Base-by-base conservation (phyloP, 495 filamentous ascomycete species). In the Chlorociboria aeruginascens region DNA sequence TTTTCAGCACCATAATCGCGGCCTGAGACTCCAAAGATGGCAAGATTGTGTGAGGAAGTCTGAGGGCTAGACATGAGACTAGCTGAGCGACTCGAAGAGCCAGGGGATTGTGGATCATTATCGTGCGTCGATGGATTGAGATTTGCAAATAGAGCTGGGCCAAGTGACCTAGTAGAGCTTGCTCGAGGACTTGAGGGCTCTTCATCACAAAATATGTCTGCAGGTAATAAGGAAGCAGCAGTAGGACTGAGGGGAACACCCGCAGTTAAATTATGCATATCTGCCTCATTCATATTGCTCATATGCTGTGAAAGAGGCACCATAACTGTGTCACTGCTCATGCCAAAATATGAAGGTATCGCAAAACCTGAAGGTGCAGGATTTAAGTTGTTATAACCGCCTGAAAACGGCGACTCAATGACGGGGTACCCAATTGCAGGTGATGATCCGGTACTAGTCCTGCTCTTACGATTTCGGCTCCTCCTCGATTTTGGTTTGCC, bases 171-270 rank as follows among this genome's bases (percentile, higher is more conserved):
- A 49, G 58, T 46, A 14, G 53, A 54, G 4, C 34, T 45, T 6
- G 17, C 41, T 7, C 47, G 29, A 50, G 77, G 66, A 65, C 72
- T 69, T 62, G 71, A 65, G 13, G 78, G 73, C 7, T 71, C 70
- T 48, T 89, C 86, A 49, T 88, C 77, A 2, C 83, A 65, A 53
- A 94, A 79, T 46, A 94, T 77, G 52, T 85, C 83, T 1, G 85
- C 87, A 17, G 87, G 87, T 20, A 94, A 66, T 25, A 92, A 69
- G 17, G 82, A 71, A 42, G 85, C 77, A 8, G 87, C 87, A 10
- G 84, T 83, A 25, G 87, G 87, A 54, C 86, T 90, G 63, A 92
- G 83, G 30, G 85, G 82, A 14, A 78, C 81, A 35, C 79, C 75
- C 33, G 65, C 78, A 44, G 71, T 74, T 36, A 79, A 65, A 29